Conservation (phyloP, 2,329 filamentous ascomycete species). For the Paecilomyces variotii region DNA sequence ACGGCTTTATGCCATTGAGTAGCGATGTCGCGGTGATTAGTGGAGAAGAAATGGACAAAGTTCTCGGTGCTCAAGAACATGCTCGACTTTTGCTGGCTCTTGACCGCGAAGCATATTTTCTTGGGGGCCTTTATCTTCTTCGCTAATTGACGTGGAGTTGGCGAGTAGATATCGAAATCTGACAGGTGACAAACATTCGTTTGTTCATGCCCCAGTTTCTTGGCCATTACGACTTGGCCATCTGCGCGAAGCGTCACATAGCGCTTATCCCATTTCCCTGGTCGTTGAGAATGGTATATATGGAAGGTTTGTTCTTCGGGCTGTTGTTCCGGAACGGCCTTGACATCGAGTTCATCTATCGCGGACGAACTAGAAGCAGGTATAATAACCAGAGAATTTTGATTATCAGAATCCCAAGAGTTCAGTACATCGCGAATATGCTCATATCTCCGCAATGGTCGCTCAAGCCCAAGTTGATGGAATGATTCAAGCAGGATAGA, state of each 20-base stretch:
- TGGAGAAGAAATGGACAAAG: slow-evolving; percentile 87
- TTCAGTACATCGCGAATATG: slow-evolving; percentile 80
- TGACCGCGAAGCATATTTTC: slow-evolving; percentile 76
- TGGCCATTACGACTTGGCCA: slow-evolving; percentile 64
- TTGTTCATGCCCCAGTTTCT: slow-evolving; percentile 63
- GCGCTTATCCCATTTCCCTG: slow-evolving; percentile 83
- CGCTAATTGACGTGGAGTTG: slow-evolving; percentile 58
- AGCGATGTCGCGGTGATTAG: slow-evolving; percentile 61
- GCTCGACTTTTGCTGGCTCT: slow-evolving; percentile 80
- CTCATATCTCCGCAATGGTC: slow-evolving; percentile 78
- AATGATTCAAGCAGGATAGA: slow-evolving; percentile 75
- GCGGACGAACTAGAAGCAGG: slow-evolving; percentile 47
- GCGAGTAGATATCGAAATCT: slow-evolving; percentile 85
- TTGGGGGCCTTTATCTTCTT: slow-evolving; percentile 76
- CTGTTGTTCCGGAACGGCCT: slow-evolving; percentile 54
- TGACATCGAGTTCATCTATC: slow-evolving; percentile 48
- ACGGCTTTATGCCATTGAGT: slow-evolving; percentile 62
- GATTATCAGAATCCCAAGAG: slow-evolving; percentile 77
- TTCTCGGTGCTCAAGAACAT: slow-evolving; percentile 77
- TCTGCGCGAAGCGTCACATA: slow-evolving; percentile 64
- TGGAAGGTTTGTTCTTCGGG: slow-evolving; percentile 61
- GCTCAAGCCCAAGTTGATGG: slow-evolving; percentile 65
- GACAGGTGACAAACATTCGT: slow-evolving; percentile 72
- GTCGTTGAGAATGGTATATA: slow-evolving; percentile 71
- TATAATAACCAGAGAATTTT: slow-evolving; percentile 65